phyloP scores from a whole-genome alignment of 2,329 filamentous ascomycete species.

The Paecilomyces niveus region DNA sequence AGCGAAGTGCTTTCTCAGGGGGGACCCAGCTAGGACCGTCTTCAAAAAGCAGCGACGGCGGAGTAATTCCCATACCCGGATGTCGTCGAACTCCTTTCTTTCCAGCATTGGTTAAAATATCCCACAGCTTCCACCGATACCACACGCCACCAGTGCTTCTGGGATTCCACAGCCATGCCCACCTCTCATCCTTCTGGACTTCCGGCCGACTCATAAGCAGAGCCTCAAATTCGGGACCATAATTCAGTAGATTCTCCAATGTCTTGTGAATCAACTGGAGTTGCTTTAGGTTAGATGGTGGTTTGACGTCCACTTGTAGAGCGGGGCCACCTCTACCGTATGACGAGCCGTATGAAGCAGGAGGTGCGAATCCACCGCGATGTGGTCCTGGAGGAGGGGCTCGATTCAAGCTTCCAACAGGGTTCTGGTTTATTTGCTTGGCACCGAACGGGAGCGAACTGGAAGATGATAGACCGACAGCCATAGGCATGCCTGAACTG shows the following conservation, averaged over 20 bases:
- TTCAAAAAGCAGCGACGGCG: slow-evolving; percentile 57
- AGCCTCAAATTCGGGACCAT: slow-evolving; percentile 84
- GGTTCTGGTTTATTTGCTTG: slow-evolving; percentile 51
- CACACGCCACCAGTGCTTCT: slow-evolving; percentile 73
- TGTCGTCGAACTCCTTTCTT: slow-evolving; percentile 23
- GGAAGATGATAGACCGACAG: slow-evolving; percentile 39
- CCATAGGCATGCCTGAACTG: slow-evolving; percentile 45
- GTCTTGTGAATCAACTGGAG: slow-evolving; percentile 82
- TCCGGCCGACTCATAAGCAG: slow-evolving; percentile 80
- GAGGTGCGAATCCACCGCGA: slow-evolving; percentile 66
- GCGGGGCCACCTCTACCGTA: slow-evolving; percentile 45
- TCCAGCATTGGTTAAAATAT: slow-evolving; percentile 64
- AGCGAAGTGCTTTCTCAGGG: slow-evolving; percentile 65
- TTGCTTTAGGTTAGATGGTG: slow-evolving; percentile 70
- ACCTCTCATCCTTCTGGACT: slow-evolving; percentile 79
- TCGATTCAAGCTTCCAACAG: slow-evolving; percentile 41
- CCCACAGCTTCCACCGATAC: slow-evolving; percentile 90
- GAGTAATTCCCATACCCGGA: slow-evolving; percentile 49
- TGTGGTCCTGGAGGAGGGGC: slow-evolving; percentile 43
- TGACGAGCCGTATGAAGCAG: slow-evolving; percentile 56
- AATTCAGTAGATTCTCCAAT: slow-evolving; percentile 68
- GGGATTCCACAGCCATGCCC: slow-evolving; percentile 90
- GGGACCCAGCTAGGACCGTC: slow-evolving; percentile 69
- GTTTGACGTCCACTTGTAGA: slow-evolving; percentile 61
- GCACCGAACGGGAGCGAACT: slow-evolving; percentile 70